Base-by-base conservation (phyloP, 2,329 filamentous ascomycete genomes). In the Alternaria infectoria region DNA sequence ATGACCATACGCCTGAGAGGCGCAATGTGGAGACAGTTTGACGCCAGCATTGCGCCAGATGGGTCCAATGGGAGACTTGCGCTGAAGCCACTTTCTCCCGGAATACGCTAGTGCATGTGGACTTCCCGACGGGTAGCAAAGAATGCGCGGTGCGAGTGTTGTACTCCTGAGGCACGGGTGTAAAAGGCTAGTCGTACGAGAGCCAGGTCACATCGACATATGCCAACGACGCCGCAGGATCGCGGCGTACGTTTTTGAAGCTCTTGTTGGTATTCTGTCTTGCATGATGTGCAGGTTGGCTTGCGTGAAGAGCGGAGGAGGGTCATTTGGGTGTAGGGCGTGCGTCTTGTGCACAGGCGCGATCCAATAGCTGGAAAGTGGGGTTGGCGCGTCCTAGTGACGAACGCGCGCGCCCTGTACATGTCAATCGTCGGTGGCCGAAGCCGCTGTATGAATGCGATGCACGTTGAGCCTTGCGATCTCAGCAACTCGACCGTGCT, bases 401-500 rank as follows among this genome's bases (percentile, higher is more conserved):
- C 28, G 47, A 58, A 21, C 40, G 28, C 23, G 28, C 45, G 59
- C 59, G 59, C 59, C 59, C 59, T 62, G 28, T 54, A 28, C 55
- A 62, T 62, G 59, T 62, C 59, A 59, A 59, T 47, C 15, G 19
- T 47, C 17, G 40, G 40, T 17, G 21, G 17, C 15, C 13, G 19
- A 52, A 36, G 28, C 32, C 49, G 49, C 49, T 32, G 12, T 36
- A 30, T 40, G 28, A 15, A 52, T 36, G 49, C 21, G 47, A 23
- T 13, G 40, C 40, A 25, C 26, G 43, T 47, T 47, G 17, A 26
- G 30, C 15, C 28, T 32, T 15, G 25, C 15, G 43, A 30, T 46
- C 17, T n/a, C 3, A 32, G 19, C 25, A 25, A 10, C 21, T 36
- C 12, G 36, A 15, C 36, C 49, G 13, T 9, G 8, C 28, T 40